Conservation (phyloP, 2,329 filamentous ascomycete species). For the Paecilomyces sp. region DNA sequence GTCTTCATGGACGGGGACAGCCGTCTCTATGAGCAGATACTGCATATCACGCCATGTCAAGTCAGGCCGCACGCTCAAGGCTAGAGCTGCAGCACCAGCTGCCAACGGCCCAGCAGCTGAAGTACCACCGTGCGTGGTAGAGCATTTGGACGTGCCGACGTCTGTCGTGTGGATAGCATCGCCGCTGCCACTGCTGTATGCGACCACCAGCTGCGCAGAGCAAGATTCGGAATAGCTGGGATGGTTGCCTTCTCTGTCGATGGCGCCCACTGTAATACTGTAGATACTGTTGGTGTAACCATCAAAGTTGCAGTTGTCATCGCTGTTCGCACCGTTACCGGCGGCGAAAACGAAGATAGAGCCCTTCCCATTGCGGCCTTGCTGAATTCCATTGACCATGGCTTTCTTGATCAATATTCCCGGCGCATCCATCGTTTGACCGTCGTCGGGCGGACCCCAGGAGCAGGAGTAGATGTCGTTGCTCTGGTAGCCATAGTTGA, state of each 20-base stretch:
- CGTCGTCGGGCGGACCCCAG: slow-evolving; percentile 94
- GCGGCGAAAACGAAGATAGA: slow-evolving; percentile 96
- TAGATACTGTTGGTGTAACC: slow-evolving; percentile 99
- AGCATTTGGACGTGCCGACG: slow-evolving; percentile 76
- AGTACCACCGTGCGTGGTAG: slow-evolving; percentile 79
- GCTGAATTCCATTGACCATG: slow-evolving; percentile 86
- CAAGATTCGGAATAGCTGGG: slow-evolving; percentile 96
- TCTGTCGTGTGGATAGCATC: slow-evolving; percentile 96
- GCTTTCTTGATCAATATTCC: slow-evolving; percentile 80
- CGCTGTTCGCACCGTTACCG: slow-evolving; percentile 78
- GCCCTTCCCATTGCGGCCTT: slow-evolving; percentile 74
- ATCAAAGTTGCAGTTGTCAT: slow-evolving; percentile 98
- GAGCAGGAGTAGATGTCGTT: slow-evolving; percentile 99
- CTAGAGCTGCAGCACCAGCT: slow-evolving; percentile 84
- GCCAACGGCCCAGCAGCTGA: slow-evolving; percentile 91
- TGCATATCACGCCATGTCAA: slow-evolving; percentile 92
- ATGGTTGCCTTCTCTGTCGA: slow-evolving; percentile 79
- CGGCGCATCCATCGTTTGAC: slow-evolving; percentile 86
- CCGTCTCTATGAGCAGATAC: slow-evolving; percentile 79
- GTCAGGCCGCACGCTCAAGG: slow-evolving; percentile 76
- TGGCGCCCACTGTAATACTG: slow-evolving; percentile 91
- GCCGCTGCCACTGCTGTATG: slow-evolving; percentile 84
- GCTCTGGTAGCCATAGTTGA: slow-evolving; percentile 85
- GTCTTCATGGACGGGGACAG: slow-evolving; percentile 69
- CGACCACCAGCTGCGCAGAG: slow-evolving; percentile 90